Percentiles rank a stretch among this genome's conserved stretches.
Evolutionary conservation across 192 early-diverging fungal genomes (phyloP).

Genomic region (Dispira parvispora): DNA sequence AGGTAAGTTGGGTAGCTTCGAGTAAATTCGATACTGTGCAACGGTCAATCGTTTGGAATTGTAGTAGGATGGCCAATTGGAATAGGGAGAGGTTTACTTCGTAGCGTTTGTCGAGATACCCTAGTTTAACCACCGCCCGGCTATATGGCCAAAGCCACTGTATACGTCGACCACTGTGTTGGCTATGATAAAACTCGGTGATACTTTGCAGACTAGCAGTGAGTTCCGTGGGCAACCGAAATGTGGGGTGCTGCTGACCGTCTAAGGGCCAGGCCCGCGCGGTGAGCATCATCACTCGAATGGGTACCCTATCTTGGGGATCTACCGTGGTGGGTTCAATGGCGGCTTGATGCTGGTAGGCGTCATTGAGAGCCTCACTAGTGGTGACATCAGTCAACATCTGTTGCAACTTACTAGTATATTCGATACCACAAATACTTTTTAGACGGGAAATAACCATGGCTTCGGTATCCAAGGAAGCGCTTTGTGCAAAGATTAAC

Average conservation of each 20-base stretch:
- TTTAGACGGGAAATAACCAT: conserved; percentile 85
- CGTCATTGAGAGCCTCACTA: conserved; percentile 75
- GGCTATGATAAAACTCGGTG: conserved; percentile 70
- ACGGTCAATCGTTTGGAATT: conserved; percentile 29
- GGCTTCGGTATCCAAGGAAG: conserved; percentile 81
- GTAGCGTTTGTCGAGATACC: conserved; percentile 29
- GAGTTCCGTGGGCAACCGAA: conserved; percentile 79
- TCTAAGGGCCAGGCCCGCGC: conserved; percentile 85
- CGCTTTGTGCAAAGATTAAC: conserved; percentile 71
- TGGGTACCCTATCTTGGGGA: conserved; percentile 36
- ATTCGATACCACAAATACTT: conserved; percentile 85
- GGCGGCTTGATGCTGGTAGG: conserved; percentile 42
- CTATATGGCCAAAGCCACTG: conserved; percentile 88
- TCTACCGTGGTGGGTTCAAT: conserved; percentile 15
- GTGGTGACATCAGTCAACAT: conserved; percentile 95
- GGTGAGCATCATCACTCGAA: conserved; percentile 70
- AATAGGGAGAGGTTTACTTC: conserved; percentile 52
- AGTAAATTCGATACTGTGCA: conserved; percentile 31
- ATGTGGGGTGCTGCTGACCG: conserved; percentile 39
- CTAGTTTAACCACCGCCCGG: conserved; percentile 78
- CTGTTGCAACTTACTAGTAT: conserved; percentile 79
- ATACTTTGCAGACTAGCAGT: conserved; percentile 70
- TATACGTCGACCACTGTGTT: conserved; percentile 77
- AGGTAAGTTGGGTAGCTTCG: conserved; percentile 17
- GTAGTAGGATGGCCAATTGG: conserved; percentile 85